phyloP scores from a whole-genome alignment of 495 filamentous ascomycete genomes.

The Talaromyces trachyspermus region DNA sequence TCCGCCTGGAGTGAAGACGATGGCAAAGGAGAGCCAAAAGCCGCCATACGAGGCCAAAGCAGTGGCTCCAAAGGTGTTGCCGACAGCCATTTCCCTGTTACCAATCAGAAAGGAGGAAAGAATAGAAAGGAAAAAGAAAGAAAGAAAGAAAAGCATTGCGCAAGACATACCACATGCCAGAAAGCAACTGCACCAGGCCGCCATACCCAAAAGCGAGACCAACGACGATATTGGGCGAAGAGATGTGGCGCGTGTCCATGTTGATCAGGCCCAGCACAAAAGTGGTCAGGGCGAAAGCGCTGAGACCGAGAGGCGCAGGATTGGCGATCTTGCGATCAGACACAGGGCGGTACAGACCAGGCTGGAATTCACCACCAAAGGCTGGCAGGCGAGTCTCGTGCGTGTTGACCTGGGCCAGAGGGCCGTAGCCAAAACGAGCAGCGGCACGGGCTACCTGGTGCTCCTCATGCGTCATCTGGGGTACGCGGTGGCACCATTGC shows the following conservation, averaged over 20 bases:
- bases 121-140: background rate
- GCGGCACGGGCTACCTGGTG: slow-evolving; percentile 38
- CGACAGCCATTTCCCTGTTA: slow-evolving; percentile 91
- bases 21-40: slow-evolving; percentile 91
- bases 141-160: background rate
- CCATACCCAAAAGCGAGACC: slow-evolving; percentile 71
- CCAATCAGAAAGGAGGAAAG: background rate
- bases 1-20: slow-evolving; percentile 77
- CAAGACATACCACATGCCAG: slow-evolving; percentile 90
- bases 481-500: slow-evolving; percentile 12
- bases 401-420: slow-evolving; percentile 63
- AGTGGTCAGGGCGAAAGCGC: slow-evolving; percentile 91
- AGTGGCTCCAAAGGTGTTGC: slow-evolving; percentile 96
- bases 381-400: slow-evolving; percentile 59
- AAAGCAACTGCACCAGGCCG: slow-evolving; percentile 84
- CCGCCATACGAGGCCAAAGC: slow-evolving; percentile 95
- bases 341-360: slow-evolving; percentile 75
- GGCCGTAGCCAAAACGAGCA: slow-evolving; percentile 51
- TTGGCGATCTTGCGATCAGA: slow-evolving; percentile 78
- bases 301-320: slow-evolving; percentile 77
- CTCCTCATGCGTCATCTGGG: slow-evolving; percentile 41
- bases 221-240: slow-evolving; percentile 59
- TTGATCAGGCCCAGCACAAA: slow-evolving; percentile 89
- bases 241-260: slow-evolving; percentile 54
- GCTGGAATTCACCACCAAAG: slow-evolving; percentile 95